These are phyloP conservation scores for Choanephora cucurbitarum DNA, from an alignment of 371 early-diverging fungal genomes.

Conservation along the genomic window DNA sequence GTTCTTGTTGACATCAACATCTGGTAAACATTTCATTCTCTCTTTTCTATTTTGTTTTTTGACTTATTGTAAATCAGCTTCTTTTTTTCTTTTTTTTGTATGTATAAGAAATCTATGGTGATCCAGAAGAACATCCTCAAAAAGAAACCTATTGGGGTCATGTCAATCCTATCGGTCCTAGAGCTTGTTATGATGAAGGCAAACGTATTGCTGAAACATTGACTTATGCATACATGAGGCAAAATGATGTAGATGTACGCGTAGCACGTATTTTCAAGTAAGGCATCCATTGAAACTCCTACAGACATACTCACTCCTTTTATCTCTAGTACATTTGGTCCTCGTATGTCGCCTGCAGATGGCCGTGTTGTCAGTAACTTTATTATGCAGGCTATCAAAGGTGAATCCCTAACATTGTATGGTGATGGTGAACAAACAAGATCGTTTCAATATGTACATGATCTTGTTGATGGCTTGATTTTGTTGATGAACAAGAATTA, in stretches of 20 bases:
- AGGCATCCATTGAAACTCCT: slow-evolving; percentile 15
- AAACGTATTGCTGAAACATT: slow-evolving; percentile 89
- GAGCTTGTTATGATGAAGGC: slow-evolving; percentile 93
- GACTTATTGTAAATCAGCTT: neutral
- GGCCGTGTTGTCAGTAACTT: slow-evolving; percentile 92
- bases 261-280: slow-evolving; percentile 86
- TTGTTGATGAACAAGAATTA: slow-evolving; percentile 75
- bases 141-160: slow-evolving; percentile 87
- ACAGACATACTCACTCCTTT: neutral
- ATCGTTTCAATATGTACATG: slow-evolving; percentile 89
- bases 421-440: slow-evolving; percentile 86
- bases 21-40: slow-evolving; percentile 53
- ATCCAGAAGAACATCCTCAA: slow-evolving; percentile 89
- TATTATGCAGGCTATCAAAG: slow-evolving; percentile 82
- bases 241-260: slow-evolving; percentile 81
- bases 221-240: slow-evolving; percentile 80
- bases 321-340: slow-evolving; percentile 51
- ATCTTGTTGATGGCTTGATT: slow-evolving; percentile 85
- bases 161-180: slow-evolving; percentile 83
- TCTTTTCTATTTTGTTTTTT: too few relatives aligned
- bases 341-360: slow-evolving; percentile 87
- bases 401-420: slow-evolving; percentile 79
- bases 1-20: slow-evolving; percentile 81
- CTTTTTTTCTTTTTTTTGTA: neutral
- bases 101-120: slow-evolving; percentile 84